Base-by-base conservation (phyloP, 2,329 filamentous ascomycete genomes). In the Alternaria conjuncta region DNA sequence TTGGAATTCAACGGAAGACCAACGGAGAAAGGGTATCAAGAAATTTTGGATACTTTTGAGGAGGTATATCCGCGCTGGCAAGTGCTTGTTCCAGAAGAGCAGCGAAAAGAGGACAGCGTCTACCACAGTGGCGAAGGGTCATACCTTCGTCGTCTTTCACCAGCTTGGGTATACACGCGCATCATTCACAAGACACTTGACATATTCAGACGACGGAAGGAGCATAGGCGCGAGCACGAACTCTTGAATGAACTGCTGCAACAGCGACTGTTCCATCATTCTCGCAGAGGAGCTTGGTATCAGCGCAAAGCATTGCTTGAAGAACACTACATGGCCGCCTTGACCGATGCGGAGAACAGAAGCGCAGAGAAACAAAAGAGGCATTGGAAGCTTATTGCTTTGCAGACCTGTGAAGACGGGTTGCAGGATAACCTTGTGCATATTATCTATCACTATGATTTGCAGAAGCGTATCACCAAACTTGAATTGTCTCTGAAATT, bases 391-490 rank as follows among this genome's bases (percentile, higher is more conserved):
- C 85, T 87, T 9, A 85, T 89, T 20, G 93, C 96, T 0, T 84
- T 92, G 5, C 82, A 84, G 8, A 99, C 96, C 0, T 98, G 96
- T 75, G 94, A 97, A 79, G 84, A 87, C 44, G 96, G 93, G 1
- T 85, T 99, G 0, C 91, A 97, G 76, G 96, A 99, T 72, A 89
- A 89, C 26, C 87, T 96, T 60, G 97, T 95, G 63, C 96, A 99
- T 79, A 81, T 97, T 23, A 96, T 97, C 63, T 95, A 93, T 77
- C 95, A 99, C 76, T 93, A 97, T 74, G 95, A 98, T 73, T 83
- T 99, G 7, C 95, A 98, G 78, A 98, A 97, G 79, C 90, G 96
- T 1, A 88, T 97, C n/a, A 86, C 88, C 54, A 98, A 97, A 80
- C 86, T 99, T 1, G 96, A 99, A 79, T 95, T 89, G 75, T 87